Percentiles rank a stretch among this genome's conserved stretches.
These are phyloP conservation scores for Monosporozyma aerobia DNA, from an alignment of 805 yeast genomes.

Conservation along the genomic window DNA sequence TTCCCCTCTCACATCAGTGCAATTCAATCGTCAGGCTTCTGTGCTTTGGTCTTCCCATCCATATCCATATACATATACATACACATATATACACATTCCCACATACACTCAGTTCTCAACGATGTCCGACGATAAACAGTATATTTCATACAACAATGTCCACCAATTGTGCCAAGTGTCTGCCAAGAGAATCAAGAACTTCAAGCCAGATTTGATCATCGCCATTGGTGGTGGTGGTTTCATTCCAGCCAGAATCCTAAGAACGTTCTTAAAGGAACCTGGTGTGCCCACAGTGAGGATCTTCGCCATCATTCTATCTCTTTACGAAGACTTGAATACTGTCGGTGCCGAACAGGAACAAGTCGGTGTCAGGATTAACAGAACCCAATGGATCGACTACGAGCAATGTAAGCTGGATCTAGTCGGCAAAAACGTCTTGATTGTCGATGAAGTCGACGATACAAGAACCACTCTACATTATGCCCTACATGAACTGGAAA, in stretches of 20 bases:
- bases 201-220: conserved; percentile 82
- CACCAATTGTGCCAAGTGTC: conserved; percentile 63
- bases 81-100: no score
- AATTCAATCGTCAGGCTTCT: background rate
- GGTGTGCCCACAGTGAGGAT: conserved; percentile 85
- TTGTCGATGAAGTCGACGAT: conserved; percentile 81
- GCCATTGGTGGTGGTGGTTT: conserved; percentile 98
- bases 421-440: conserved; percentile 60
- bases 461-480: conserved; percentile 78
- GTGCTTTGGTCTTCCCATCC: background rate
- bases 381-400: conserved; percentile 82
- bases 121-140: conserved; percentile 42
- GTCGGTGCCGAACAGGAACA: conserved; percentile 47
- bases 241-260: conserved; percentile 91
- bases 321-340: conserved; percentile 74
- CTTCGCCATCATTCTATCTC: conserved; percentile 87
- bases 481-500: conserved; percentile 64
- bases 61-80: no score
- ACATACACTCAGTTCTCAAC: background rate
- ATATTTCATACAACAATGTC: conserved; percentile 72
- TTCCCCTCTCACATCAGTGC: no score
- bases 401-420: conserved; percentile 48
- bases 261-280: conserved; percentile 83
- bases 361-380: conserved; percentile 58
- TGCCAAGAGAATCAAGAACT: conserved; percentile 53